Evolutionary conservation across 2,329 filamentous ascomycete genomes (phyloP).

Genomic region (Alternaria arborescens): DNA sequence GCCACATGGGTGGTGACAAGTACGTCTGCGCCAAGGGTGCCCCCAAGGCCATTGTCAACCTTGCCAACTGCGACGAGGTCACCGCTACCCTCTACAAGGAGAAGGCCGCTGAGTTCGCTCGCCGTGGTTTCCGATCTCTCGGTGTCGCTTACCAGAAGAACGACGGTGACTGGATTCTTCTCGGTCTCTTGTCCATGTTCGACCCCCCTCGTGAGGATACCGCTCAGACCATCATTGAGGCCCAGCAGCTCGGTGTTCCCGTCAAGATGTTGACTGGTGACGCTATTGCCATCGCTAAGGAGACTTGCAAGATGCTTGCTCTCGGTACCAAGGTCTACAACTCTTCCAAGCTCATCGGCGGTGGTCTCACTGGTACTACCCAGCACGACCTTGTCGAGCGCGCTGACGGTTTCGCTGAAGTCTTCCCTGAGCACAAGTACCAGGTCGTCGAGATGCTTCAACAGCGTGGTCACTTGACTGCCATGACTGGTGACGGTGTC

Average conservation of each 20-base stretch:
- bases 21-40: constrained; percentile 81
- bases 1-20: constrained; percentile 72
- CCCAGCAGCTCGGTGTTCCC: constrained; percentile 76
- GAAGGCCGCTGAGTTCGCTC: constrained; percentile 78
- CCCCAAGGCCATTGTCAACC: constrained; percentile 76
- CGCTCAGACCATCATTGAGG: constrained; percentile 79
- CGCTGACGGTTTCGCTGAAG: constrained; percentile 76
- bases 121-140: constrained; percentile 81
- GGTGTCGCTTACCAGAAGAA: constrained; percentile 82
- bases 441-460: constrained; percentile 79
- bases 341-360: constrained; percentile 78
- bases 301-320: constrained; percentile 83
- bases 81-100: constrained; percentile 72
- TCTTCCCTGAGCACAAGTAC: constrained; percentile 80
- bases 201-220: constrained; percentile 82
- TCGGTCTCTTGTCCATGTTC: constrained; percentile 82
- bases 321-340: constrained; percentile 84
- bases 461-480: constrained; percentile 75
- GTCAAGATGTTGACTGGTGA: constrained; percentile 87
- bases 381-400: constrained; percentile 80
- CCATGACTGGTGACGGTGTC: constrained; percentile 79
- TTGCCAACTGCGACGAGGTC: constrained; percentile 72
- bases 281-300: constrained; percentile 80
- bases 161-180: constrained; percentile 75
- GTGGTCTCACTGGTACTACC: constrained; percentile 75